Conservation (phyloP, 139 green algal species). For the Monoraphidium neglectum region DNA sequence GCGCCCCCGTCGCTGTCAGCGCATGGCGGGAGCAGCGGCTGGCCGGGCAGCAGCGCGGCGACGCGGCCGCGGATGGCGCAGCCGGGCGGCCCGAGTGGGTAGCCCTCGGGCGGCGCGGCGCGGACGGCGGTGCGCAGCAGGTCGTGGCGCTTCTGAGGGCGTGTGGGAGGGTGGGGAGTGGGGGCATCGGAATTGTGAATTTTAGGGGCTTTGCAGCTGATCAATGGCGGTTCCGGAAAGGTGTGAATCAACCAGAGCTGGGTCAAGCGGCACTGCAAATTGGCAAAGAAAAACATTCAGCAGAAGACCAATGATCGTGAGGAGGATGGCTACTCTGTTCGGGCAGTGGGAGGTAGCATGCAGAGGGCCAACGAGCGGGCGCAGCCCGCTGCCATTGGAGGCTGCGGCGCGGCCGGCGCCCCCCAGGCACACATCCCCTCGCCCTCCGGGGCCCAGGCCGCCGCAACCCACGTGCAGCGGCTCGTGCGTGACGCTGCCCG, state of each 20-base stretch:
- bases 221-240: too few relatives aligned
- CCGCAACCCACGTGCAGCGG: too few relatives aligned
- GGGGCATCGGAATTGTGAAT: neutral
- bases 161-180: neutral
- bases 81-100: slow-evolving; percentile 5
- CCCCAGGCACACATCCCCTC: neutral
- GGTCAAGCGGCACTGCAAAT: too few relatives aligned
- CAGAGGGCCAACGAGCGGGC: too few relatives aligned
- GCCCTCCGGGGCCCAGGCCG: neutral
- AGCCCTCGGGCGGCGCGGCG: slow-evolving; percentile 21
- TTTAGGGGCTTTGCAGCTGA: too few relatives aligned
- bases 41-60: slow-evolving; percentile 42
- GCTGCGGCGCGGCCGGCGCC: too few relatives aligned
- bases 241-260: too few relatives aligned
- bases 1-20: neutral
- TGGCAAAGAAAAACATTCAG: too few relatives aligned
- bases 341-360: too few relatives aligned
- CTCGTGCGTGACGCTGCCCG: neutral
- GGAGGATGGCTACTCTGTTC: too few relatives aligned
- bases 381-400: too few relatives aligned
- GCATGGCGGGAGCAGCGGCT: slow-evolving; percentile 14
- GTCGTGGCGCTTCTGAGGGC: slow-evolving; percentile 51
- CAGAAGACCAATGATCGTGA: too few relatives aligned
- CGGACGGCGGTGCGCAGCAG: slow-evolving; percentile 47
- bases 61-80: slow-evolving; percentile 41